These are phyloP conservation scores for Ramalina intermedia DNA, from an alignment of 495 filamentous ascomycete genomes.

Conservation along the genomic window DNA sequence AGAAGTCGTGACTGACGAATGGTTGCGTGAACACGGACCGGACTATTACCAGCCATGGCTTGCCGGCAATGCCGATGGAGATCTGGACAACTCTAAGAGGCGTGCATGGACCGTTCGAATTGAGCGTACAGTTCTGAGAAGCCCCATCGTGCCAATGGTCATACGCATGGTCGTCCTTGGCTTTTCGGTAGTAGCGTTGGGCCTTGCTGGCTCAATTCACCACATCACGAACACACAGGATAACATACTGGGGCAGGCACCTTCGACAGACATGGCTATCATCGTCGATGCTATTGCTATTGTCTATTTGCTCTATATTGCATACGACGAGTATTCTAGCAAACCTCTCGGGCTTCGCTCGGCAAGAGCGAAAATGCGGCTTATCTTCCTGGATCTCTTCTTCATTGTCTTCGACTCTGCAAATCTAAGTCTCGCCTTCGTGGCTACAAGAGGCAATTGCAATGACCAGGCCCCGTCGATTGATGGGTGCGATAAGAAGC, in stretches of 20 bases:
- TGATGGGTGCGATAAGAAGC: constrained; percentile 22
- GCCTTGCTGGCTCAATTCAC: constrained; percentile 61
- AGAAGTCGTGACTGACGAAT: constrained; percentile 40
- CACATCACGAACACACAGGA: constrained; percentile 34
- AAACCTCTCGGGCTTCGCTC: constrained; percentile 81
- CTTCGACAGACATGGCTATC: constrained; percentile 79
- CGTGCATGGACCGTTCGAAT: constrained; percentile 41
- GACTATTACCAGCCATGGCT: constrained; percentile 47
- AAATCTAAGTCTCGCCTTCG: constrained; percentile 80
- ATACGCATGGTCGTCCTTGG: constrained; percentile 72
- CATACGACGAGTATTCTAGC: constrained; percentile 88
- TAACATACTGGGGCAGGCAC: constrained; percentile 16
- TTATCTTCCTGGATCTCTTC: constrained; percentile 80
- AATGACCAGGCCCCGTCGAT: constrained; percentile 34
- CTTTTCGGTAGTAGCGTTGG: constrained; percentile 72
- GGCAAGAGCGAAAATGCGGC: constrained; percentile 66
- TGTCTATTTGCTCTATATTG: constrained; percentile 83
- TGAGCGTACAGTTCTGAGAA: constrained; percentile 48
- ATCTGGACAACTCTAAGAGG: constrained; percentile 36
- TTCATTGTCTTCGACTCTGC: constrained; percentile 95
- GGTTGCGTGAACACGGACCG: constrained; percentile 41
- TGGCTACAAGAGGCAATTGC: constrained; percentile 60
- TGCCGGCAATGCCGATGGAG: constrained; percentile 24
- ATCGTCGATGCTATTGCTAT: constrained; percentile 80
- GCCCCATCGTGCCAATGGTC: constrained; percentile 71